Evolutionary conservation across 371 early-diverging fungal species (phyloP), one percentile per base, ranked within the genome.

Genomic region (Rhizomucor miehei): DNA sequence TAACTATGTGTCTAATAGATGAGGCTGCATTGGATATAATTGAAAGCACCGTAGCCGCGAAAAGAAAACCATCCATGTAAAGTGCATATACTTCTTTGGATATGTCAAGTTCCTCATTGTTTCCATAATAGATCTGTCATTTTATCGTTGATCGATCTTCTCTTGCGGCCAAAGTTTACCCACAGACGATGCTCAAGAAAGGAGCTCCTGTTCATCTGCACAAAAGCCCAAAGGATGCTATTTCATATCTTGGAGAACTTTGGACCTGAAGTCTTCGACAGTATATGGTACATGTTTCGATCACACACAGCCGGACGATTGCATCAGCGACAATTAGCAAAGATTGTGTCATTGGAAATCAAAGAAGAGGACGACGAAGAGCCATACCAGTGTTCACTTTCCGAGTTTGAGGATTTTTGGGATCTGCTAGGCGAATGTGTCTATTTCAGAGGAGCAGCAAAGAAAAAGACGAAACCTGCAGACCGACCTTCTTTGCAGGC

Each of bases 21-120:
- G 56, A 60, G 25, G 62, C 62, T 14, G 62, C 62, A 8, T 21
- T 62, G 57, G 62, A 62, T 29, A 35, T 62, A 2, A 44, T 62
- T 6, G 47, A 54, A 21, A 24, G 17, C 14, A 44, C 36, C 1
- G 35, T 62, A 13, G 39, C 46, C 14, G 23, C 57, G 4, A 39
- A 46, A 43, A 37, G 62, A 6, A 39, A 53, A n/a, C 62, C 62
- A 10, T 44, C 62, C 6, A 12, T 14, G 62, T 62, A 62, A 62
- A 52, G 29, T 29, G 29, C 8, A 29, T 29, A 29, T 29, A 29
- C 8, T 39, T 24, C 6, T 13, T 11, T 20, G 9, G n/a, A n/a
- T 29, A 0, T 20, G 17, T 21, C 10, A 19, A n/a, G 16, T 16
- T 29, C 19, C 2, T 20, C 8, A 17, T 50, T 17, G 23, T 37